Evolutionary conservation across 352 stramenopile genomes (phyloP).

Genomic region (Pythium monospermum): DNA sequence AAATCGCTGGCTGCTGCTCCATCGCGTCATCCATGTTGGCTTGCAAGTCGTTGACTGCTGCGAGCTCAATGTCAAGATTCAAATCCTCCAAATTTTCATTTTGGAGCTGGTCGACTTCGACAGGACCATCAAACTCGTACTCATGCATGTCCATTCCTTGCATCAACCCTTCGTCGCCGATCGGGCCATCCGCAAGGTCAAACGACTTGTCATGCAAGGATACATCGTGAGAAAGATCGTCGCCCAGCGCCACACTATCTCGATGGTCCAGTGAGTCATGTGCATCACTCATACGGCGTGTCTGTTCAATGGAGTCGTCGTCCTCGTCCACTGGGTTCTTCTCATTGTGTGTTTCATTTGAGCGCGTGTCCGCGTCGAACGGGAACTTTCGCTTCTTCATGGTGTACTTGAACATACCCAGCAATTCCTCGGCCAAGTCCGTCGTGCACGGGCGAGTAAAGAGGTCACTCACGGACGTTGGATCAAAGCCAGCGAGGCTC

Average conservation of each 20-base stretch:
- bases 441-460: constrained; percentile 54
- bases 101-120: constrained; percentile 36
- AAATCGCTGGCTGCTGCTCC: constrained; percentile 27
- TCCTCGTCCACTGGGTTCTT: constrained; percentile 19
- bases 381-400: constrained; percentile 87
- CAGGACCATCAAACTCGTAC: constrained; percentile 46
- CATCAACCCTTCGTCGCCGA: constrained; percentile 14
- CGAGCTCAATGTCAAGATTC: constrained; percentile 78
- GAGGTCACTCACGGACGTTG: constrained; percentile 30
- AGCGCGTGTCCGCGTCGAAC: constrained; percentile 31
- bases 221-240: constrained; percentile 2
- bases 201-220: constrained; percentile 18
- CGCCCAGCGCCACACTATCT: constrained; percentile 14
- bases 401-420: constrained; percentile 74
- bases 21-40: constrained; percentile 45
- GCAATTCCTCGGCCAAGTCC: constrained; percentile 52
- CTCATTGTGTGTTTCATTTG: constrained; percentile 10
- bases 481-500: constrained; percentile 23
- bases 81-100: constrained; percentile 56
- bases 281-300: constrained; percentile 55
- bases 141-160: constrained; percentile 43
- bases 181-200: constrained; percentile 16
- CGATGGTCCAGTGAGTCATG: constrained; percentile 7
- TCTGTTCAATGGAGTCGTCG: constrained; percentile 59
- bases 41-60: constrained; percentile 71